Evolutionary conservation across 2,329 filamentous ascomycete genomes (phyloP), one percentile per base, ranked within the genome.

Genomic region (Penicillium hesseltinei): DNA sequence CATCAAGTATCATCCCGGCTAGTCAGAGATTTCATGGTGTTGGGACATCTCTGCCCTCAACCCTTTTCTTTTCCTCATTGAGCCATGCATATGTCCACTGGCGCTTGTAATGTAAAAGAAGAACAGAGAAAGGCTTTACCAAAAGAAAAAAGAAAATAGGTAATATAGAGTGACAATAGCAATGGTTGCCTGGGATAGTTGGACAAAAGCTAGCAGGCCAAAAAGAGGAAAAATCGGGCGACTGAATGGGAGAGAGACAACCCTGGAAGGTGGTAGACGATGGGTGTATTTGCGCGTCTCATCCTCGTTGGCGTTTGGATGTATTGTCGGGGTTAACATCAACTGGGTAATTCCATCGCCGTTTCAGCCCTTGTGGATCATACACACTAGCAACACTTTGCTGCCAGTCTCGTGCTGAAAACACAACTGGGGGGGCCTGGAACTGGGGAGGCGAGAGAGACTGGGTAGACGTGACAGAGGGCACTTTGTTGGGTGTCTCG

Each of bases 341-440:
- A 27, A 71, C 62, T 2, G 73, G 71, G 58, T 74, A 74, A 50
- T 77, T 73, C 76, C 76, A 79, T 45, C 75, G 69, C 49, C 77
- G 70, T 62, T 79, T 79, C 48, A 78, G 54, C 13, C 77, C 77
- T 38, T 77, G 73, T 15, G 77, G 74, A 60, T 79, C 77, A 62
- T 74, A 78, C 9, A 79, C 77, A 61, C 77, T 79, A 17, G 77
- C 77, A 57, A 80, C 77, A 58, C 76, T 79, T 60, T 77, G 75
- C 57, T 80, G 77, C 77, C 77, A 80, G 51, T 80, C 77, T 51
- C 75, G 70, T 11, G 77, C 76, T 9, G 75, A 77, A 35, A 80
- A 76, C 21, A 77, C 62, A 17, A 75, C 67, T n/a, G 67, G 71
- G 17, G 68, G 70, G 43, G 65, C 62, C 51, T 66, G 69, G 52